A percentile compares a stretch with the other conserved stretches of the same genome.
These are phyloP conservation scores for Cucumis variabilis DNA, from an alignment of 331 rosid genomes.

Conservation along the genomic window DNA sequence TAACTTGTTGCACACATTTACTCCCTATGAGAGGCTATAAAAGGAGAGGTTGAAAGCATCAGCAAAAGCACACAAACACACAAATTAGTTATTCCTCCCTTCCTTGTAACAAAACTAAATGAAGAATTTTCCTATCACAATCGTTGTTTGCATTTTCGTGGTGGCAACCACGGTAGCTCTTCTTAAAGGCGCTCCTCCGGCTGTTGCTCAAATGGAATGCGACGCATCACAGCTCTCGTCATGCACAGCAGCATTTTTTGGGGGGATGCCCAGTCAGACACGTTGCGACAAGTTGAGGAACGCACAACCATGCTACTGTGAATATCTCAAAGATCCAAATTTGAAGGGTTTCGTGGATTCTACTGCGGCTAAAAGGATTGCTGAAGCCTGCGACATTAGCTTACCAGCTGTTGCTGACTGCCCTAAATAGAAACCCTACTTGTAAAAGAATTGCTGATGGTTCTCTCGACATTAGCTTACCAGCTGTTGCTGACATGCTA, in stretches of 20 bases:
- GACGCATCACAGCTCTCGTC: background rate
- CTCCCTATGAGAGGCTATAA: too few relatives aligned
- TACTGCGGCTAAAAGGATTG: slow-evolving; percentile 49
- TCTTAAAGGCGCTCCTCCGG: background rate
- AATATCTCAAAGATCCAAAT: slow-evolving; percentile 55
- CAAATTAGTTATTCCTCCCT: too few relatives aligned
- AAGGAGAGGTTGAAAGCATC: too few relatives aligned
- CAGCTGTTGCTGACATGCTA: too few relatives aligned
- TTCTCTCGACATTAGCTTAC: too few relatives aligned
- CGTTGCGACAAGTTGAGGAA: slow-evolving; percentile 64
- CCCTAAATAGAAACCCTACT: background rate
- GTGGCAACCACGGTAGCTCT: too few relatives aligned
- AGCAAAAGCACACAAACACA: too few relatives aligned
- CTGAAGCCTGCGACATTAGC: slow-evolving; percentile 47
- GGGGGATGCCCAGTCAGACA: slow-evolving; percentile 1
- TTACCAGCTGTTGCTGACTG: slow-evolving; percentile 35
- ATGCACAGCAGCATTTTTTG: slow-evolving; percentile 47
- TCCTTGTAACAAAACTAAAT: too few relatives aligned
- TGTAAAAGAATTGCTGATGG: too few relatives aligned
- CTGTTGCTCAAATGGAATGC: background rate
- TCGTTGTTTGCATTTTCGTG: too few relatives aligned
- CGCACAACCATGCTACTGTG: slow-evolving; percentile 74
- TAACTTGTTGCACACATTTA: too few relatives aligned
- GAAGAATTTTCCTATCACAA: too few relatives aligned
- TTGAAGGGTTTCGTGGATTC: slow-evolving; percentile 49